Conservation (phyloP, 225 moss, liverwort and hornwort species). For the Polytrichum commune region DNA sequence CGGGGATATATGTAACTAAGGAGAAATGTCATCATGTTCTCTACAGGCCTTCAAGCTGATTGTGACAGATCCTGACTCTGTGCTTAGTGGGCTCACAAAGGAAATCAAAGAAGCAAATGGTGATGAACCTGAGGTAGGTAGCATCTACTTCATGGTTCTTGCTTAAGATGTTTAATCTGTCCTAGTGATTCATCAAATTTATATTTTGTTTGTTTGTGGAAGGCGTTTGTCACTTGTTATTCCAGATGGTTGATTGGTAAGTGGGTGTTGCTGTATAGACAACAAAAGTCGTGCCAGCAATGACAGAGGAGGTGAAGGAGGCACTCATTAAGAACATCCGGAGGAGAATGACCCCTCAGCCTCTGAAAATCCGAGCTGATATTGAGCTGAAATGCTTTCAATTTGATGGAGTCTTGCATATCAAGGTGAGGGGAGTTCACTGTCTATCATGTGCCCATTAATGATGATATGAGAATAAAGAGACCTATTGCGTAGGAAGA, state of each 20-base stretch:
- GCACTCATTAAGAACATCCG: constrained; percentile 87
- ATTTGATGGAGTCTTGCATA: constrained; percentile 93
- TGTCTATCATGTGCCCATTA: background rate
- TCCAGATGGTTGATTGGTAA: too few relatives aligned
- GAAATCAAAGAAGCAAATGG: constrained; percentile 32
- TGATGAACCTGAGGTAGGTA: constrained; percentile 18
- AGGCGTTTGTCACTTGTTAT: too few relatives aligned
- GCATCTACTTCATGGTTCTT: background rate
- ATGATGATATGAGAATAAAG: too few relatives aligned
- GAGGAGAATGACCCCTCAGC: constrained; percentile 96
- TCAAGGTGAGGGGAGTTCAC: constrained; percentile 52
- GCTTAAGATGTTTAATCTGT: background rate
- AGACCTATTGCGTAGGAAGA: too few relatives aligned
- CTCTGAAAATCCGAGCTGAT: constrained; percentile 97
- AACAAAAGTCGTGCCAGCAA: constrained; percentile 72
- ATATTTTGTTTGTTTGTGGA: too few relatives aligned
- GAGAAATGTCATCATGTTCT: background rate
- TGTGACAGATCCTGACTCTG: constrained; percentile 91
- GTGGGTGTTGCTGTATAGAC: constrained; percentile 32
- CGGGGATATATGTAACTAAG: too few relatives aligned
- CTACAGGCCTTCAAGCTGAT: constrained; percentile 84
- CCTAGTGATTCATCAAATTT: too few relatives aligned
- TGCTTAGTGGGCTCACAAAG: constrained; percentile 76
- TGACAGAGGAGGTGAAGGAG: constrained; percentile 90
- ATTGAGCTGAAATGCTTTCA: constrained; percentile 92